Percentiles rank a stretch among this genome's conserved stretches.
phyloP scores from a whole-genome alignment of 441 rosid species.

The Erodium chrysanthum region DNA sequence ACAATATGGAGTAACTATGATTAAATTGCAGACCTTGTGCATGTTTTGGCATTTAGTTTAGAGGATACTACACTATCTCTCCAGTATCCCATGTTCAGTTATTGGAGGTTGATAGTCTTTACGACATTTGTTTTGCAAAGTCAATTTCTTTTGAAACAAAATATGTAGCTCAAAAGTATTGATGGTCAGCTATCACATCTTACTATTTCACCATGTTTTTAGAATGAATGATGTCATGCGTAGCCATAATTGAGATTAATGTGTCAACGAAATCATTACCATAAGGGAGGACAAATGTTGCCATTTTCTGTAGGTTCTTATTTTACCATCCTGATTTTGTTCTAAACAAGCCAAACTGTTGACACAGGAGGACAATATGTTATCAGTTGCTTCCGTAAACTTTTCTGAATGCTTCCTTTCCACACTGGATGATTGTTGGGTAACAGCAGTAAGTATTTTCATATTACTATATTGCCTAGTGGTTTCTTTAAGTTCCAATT shows the following conservation, averaged over 20 bases:
- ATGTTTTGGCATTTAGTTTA: not conserved
- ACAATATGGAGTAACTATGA: not conserved
- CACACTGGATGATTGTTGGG: constrained; percentile 57
- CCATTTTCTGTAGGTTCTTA: not conserved
- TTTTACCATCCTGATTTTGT: not conserved
- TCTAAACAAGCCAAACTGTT: constrained; percentile 12
- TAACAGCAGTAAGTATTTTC: constrained; percentile 37
- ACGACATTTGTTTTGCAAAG: not conserved
- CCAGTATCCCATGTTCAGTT: not conserved
- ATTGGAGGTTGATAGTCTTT: too few relatives aligned
- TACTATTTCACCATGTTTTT: not conserved
- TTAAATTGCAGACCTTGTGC: not conserved
- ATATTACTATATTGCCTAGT: not conserved
- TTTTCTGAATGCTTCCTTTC: constrained; percentile 53
- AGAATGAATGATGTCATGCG: not conserved
- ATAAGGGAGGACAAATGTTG: not conserved
- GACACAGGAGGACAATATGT: constrained; percentile 45
- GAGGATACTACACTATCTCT: not conserved
- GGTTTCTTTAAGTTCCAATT: too few relatives aligned
- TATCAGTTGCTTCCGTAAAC: constrained; percentile 56
- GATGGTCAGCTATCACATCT: not conserved
- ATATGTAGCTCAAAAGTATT: not conserved
- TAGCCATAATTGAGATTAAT: not conserved
- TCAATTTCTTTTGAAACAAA: not conserved
- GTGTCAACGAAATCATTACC: not conserved